Base-by-base conservation (phyloP, 345 rosid species). In the Erysimum cheiranthoides region DNA sequence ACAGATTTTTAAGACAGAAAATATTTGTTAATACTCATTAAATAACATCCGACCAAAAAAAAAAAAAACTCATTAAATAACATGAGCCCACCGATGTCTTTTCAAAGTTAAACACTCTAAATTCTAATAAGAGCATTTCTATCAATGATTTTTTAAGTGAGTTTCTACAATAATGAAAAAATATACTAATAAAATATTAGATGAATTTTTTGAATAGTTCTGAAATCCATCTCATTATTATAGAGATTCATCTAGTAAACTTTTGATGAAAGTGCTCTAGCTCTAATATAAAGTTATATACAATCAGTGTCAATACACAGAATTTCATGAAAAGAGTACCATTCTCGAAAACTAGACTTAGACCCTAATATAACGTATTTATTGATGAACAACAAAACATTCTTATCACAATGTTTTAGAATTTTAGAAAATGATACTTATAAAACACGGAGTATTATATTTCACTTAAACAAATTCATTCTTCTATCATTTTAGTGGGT, bases 1-100 rank as follows among this genome's bases (percentile, higher is more conserved):
- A 18, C 39, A 39, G 32, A 39, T n/a, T n/a, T 47, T 61, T 31
- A n/a, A 28, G 39, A 50, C 52, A 45, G 30, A 47, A 18, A 39
- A 35, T 14, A 61, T 1, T 2, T 32, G 34, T 16, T 12, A 11
- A 40, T 9, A n/a, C n/a, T n/a, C n/a, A n/a, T n/a, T n/a, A n/a
- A n/a, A n/a, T n/a, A n/a, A n/a, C n/a, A n/a, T n/a, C n/a, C n/a
- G n/a, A n/a, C n/a, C n/a, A n/a, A n/a, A n/a, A n/a, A n/a, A n/a
- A n/a, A n/a, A n/a, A n/a, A n/a, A n/a, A n/a, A n/a, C n/a, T n/a
- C n/a, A n/a, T n/a, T n/a, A 31, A 64, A 31, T 45, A 65, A 65
- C 39, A 56, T 6, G 57, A 74, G 59, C 65, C 78, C 57, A 46
- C 18, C 50, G 30, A 21, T 25, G 58, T 54, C 21, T 42, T 73